phyloP scores from a whole-genome alignment of 2,329 filamentous ascomycete genomes.

The Xenosphaeropsis pyriputrescens region DNA sequence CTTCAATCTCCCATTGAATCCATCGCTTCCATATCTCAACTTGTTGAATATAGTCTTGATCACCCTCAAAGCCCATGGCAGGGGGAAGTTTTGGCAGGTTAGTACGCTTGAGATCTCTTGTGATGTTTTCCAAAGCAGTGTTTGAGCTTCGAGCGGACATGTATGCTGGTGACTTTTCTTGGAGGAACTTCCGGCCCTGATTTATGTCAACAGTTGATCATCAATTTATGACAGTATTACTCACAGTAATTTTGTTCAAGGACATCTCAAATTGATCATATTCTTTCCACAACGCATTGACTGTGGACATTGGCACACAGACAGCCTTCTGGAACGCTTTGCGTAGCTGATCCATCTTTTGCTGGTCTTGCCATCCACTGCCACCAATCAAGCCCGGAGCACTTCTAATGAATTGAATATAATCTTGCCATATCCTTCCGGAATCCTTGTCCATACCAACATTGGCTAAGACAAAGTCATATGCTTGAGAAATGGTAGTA shows the following conservation, averaged over 20 bases:
- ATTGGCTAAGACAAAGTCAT: constrained; percentile 81
- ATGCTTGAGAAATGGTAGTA: constrained; percentile 67
- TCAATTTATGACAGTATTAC: constrained; percentile 13
- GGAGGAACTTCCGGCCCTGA: constrained; percentile 86
- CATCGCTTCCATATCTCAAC: constrained; percentile 84
- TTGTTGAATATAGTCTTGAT: constrained; percentile 71
- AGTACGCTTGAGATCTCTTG: constrained; percentile 58
- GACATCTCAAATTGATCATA: constrained; percentile 95
- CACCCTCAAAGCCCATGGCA: constrained; percentile 71
- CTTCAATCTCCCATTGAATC: constrained; percentile 91
- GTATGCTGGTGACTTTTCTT: constrained; percentile 83
- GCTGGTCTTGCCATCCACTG: constrained; percentile 85
- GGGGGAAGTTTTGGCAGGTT: constrained; percentile 74
- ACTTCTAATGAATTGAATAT: constrained; percentile 82
- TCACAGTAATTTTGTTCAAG: constrained; percentile 79
- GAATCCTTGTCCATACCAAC: constrained; percentile 87
- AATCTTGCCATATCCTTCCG: constrained; percentile 84
- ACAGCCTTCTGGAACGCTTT: constrained; percentile 89
- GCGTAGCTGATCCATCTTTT: constrained; percentile 90
- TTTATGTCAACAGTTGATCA: constrained; percentile 7
- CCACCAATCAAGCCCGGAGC: constrained; percentile 79
- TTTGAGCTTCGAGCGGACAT: constrained; percentile 92
- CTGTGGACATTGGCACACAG: constrained; percentile 67
- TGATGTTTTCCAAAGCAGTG: constrained; percentile 81
- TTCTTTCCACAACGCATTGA: constrained; percentile 87